Percentiles rank a stretch among this genome's conserved stretches.
These are phyloP conservation scores for Candida odintsovae DNA, from an alignment of 805 yeast genomes.

Conservation along the genomic window DNA sequence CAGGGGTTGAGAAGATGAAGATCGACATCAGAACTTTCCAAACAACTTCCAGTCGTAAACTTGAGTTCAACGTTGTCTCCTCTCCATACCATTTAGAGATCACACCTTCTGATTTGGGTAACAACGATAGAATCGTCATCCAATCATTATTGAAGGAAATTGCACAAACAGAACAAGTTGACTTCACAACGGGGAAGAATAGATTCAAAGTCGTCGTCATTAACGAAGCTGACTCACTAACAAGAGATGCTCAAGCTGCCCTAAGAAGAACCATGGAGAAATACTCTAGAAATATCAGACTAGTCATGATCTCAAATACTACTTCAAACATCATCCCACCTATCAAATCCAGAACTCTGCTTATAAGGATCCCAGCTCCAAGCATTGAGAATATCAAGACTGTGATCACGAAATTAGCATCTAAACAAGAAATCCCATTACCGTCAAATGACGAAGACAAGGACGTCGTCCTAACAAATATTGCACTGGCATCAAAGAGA, in stretches of 20 bases:
- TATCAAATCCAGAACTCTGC: constrained; percentile 84
- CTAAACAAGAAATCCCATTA: constrained; percentile 44
- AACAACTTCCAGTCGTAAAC: constrained; percentile 65
- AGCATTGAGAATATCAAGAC: constrained; percentile 45
- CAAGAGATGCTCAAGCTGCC: constrained; percentile 95
- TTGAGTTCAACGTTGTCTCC: constrained; percentile 91
- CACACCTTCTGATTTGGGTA: constrained; percentile 96
- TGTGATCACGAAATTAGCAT: constrained; percentile 51
- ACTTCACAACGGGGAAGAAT: constrained; percentile 43
- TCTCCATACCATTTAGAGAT: constrained; percentile 89
- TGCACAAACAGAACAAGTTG: constrained; percentile 95
- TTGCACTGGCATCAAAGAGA: constrained; percentile 54
- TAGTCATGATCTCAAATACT: constrained; percentile 80
- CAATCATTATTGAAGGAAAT: constrained; percentile 91
- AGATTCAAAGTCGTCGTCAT: constrained; percentile 78
- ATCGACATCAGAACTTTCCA: constrained; percentile 85
- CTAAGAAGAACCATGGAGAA: constrained; percentile 94
- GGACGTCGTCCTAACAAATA: constrained; percentile 37
- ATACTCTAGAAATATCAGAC: constrained; percentile 79
- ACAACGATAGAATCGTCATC: constrained; percentile 89
- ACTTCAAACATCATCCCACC: constrained; percentile 92
- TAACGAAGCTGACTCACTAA: constrained; percentile 85
- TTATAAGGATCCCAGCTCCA: constrained; percentile 88
- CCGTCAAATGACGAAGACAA: constrained; percentile 32
- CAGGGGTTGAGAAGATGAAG: constrained; percentile 75